Evolutionary conservation across 129 eudicot species (phyloP).

Genomic region (Apium graveolens): DNA sequence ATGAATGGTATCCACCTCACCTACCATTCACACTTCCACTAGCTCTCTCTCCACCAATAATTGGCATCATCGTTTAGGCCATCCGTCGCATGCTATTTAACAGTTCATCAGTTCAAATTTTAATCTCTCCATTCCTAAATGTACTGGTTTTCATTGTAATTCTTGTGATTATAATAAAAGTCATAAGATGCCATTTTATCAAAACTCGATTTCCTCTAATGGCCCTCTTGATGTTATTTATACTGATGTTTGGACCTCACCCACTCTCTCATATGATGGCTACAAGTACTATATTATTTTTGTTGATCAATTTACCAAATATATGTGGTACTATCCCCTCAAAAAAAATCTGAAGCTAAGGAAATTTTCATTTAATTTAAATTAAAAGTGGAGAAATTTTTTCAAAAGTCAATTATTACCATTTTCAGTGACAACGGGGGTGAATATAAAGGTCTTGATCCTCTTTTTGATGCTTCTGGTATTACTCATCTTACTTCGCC

Average conservation of each 20-base stretch:
- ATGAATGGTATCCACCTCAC: neutral
- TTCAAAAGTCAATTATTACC: neutral
- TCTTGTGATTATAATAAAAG: neutral
- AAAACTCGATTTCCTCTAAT: neutral
- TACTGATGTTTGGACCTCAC: neutral
- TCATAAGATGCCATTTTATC: constrained; percentile 3
- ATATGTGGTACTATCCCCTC: constrained; percentile 2
- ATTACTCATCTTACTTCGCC: constrained; percentile 2
- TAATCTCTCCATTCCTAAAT: neutral
- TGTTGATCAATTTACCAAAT: neutral
- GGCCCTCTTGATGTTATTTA: neutral
- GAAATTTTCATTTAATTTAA: neutral
- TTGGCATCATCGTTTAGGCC: constrained; percentile 16
- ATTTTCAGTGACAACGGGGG: constrained; percentile 10
- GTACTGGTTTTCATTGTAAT: neutral
- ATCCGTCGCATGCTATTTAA: neutral
- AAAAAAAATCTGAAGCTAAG: neutral
- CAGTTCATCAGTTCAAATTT: neutral
- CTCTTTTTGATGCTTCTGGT: neutral
- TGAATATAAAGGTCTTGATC: neutral
- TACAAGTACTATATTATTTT: constrained; percentile 13
- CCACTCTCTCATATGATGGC: neutral
- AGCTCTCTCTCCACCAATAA: neutral
- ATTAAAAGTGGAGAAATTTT: neutral
- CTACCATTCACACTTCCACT: neutral